phyloP scores from a whole-genome alignment of 2,329 filamentous ascomycete species.

The Trichophyton rubrum region DNA sequence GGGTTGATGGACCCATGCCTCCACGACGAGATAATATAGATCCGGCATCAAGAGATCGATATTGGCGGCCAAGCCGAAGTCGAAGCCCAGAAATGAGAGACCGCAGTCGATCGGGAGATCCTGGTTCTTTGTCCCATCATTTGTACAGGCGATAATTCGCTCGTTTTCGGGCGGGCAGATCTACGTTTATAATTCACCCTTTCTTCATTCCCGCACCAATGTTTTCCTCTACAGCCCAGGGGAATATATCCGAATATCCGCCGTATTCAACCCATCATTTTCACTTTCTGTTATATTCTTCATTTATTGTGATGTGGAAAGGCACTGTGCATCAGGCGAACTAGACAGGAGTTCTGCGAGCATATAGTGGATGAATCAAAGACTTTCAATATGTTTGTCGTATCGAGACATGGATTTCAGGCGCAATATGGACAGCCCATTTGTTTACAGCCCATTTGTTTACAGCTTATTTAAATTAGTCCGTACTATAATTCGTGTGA shows the following conservation, averaged over 20 bases:
- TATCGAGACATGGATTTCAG: not conserved
- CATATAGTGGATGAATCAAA: not conserved
- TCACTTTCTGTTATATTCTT: not conserved
- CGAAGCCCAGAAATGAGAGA: conserved; percentile 10
- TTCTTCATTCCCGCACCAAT: not conserved
- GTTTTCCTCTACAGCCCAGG: not conserved
- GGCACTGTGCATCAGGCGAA: not conserved
- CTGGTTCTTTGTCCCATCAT: conserved; percentile 7
- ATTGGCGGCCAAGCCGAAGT: conserved; percentile 10
- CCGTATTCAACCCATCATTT: not conserved
- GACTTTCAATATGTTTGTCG: not conserved
- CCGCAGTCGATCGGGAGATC: conserved; percentile 8
- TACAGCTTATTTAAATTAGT: too few relatives aligned
- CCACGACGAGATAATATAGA: conserved; percentile 9
- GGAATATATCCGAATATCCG: not conserved
- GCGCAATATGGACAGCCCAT: not conserved
- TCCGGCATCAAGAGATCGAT: conserved; percentile 7
- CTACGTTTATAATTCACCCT: too few relatives aligned
- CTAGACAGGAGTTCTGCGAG: not conserved
- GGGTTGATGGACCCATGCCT: conserved; percentile 2
- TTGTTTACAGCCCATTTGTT: too few relatives aligned
- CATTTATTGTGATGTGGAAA: not conserved
- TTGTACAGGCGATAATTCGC: conserved; percentile 8
- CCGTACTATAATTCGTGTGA: too few relatives aligned
- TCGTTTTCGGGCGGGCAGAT: not conserved